Conservation (phyloP, 2,329 filamentous ascomycete genomes). For the Aspergillus felis region DNA sequence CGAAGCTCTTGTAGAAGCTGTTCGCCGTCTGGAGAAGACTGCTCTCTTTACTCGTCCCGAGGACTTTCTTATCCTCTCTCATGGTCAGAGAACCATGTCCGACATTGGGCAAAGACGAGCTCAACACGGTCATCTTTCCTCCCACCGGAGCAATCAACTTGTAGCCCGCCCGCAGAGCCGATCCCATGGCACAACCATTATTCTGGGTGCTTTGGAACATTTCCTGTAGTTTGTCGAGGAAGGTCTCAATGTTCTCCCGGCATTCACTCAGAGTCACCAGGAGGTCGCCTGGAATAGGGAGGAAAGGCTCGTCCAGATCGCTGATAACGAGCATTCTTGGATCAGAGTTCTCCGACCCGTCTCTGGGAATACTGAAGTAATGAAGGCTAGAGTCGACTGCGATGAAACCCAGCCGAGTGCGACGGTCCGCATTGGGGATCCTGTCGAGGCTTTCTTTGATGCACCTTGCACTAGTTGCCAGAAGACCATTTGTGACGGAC, state of each 20-base stretch:
- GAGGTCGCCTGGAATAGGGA: slow-evolving; percentile 88
- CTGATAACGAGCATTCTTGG: slow-evolving; percentile 91
- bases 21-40: slow-evolving; percentile 83
- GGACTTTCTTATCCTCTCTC: slow-evolving; percentile 91
- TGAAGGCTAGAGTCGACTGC: slow-evolving; percentile 92
- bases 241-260: slow-evolving; percentile 84
- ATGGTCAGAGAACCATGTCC: slow-evolving; percentile 87
- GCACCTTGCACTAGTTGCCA: slow-evolving; percentile 87
- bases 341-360: slow-evolving; percentile 78
- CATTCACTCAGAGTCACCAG: slow-evolving; percentile 86
- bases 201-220: slow-evolving; percentile 98
- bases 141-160: slow-evolving; percentile 93
- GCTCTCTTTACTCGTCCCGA: slow-evolving; percentile 91
- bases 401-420: slow-evolving; percentile 90
- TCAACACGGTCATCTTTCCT: slow-evolving; percentile 90
- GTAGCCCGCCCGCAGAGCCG: slow-evolving; percentile 85
- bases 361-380: slow-evolving; percentile 92
- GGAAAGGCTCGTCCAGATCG: slow-evolving; percentile 92
- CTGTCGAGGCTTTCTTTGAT: slow-evolving; percentile 92
- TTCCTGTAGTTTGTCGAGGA: slow-evolving; percentile 82
- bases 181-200: slow-evolving; percentile 88
- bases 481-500: slow-evolving; percentile 80
- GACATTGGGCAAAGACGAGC: slow-evolving; percentile 82
- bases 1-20: slow-evolving; percentile 98
- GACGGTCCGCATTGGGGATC: slow-evolving; percentile 95